Conservation (phyloP, 2,329 filamentous ascomycete genomes). For the Coleophoma cylindrospora region DNA sequence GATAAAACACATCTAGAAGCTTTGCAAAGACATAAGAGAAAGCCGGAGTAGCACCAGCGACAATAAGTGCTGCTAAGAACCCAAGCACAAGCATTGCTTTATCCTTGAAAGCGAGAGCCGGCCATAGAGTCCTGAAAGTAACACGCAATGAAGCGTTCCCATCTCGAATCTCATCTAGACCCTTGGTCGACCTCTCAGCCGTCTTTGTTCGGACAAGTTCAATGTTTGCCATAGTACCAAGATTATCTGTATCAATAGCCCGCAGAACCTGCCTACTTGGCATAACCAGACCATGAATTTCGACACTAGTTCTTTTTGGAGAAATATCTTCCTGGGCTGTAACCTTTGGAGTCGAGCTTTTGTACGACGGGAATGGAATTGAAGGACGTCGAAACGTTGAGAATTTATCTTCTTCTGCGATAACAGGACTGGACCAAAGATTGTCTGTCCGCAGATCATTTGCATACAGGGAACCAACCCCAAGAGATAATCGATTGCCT, state of each 20-base stretch:
- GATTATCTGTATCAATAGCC: not conserved
- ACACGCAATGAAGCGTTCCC: conserved; percentile 33
- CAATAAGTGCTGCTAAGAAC: conserved; percentile 33
- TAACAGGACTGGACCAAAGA: conserved; percentile 12
- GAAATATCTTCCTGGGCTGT: not conserved
- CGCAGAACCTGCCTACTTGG: not conserved
- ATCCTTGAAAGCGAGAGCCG: conserved; percentile 47
- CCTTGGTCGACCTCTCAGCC: not conserved
- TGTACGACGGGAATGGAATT: not conserved
- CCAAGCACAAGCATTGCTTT: conserved; percentile 54
- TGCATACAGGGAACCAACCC: conserved; percentile 12
- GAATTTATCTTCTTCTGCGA: not conserved
- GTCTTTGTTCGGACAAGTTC: not conserved
- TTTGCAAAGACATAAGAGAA: conserved; percentile 75
- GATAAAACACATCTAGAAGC: conserved; percentile 66
- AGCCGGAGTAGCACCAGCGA: conserved; percentile 35
- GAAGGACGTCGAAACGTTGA: not conserved
- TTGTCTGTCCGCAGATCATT: conserved; percentile 10
- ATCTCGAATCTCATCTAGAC: not conserved
- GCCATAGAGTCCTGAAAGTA: conserved; percentile 70
- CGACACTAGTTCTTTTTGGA: not conserved
- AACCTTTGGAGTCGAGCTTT: not conserved
- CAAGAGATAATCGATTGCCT: not conserved
- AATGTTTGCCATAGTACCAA: no score
- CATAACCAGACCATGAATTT: not conserved